These are phyloP conservation scores for Suhomyces bolitotheri DNA, from an alignment of 1,139 yeast genomes.

Conservation along the genomic window DNA sequence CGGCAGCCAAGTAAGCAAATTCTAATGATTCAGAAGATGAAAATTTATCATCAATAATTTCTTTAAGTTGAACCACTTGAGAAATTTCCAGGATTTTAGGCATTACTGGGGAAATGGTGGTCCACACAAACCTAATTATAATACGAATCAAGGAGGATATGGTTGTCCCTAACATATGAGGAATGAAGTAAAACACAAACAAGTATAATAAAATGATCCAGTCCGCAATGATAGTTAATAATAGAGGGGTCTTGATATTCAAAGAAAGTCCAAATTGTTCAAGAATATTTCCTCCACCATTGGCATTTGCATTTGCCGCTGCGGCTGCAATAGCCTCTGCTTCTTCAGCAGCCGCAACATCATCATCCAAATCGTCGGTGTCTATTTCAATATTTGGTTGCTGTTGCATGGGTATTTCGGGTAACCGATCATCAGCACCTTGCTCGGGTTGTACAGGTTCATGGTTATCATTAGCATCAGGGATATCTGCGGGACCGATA, in stretches of 20 bases:
- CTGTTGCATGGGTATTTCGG: neutral
- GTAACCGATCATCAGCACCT: neutral
- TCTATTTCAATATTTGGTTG: neutral
- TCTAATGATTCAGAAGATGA: neutral
- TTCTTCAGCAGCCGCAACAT: conserved; percentile 4
- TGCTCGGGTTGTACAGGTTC: too few species aligned
- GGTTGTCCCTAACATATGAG: conserved; percentile 34
- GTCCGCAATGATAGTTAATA: conserved; percentile 41
- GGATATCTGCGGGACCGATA: neutral
- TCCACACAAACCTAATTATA: neutral
- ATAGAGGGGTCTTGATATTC: conserved; percentile 37
- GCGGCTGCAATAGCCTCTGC: conserved; percentile 12
- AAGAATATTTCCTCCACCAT: conserved; percentile 24
- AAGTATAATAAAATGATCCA: conserved; percentile 45
- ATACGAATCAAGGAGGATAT: conserved; percentile 15
- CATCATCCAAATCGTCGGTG: conserved; percentile 3
- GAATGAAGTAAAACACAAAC: conserved; percentile 52
- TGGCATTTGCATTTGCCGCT: conserved; percentile 13
- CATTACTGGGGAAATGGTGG: neutral
- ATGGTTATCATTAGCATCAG: neutral
- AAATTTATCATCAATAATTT: neutral
- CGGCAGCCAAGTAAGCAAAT: conserved; percentile 2
- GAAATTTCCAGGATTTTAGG: neutral
- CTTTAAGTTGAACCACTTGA: neutral
- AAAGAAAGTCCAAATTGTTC: conserved; percentile 41